phyloP scores from a whole-genome alignment of 2,329 filamentous ascomycete genomes.

The Arthrobotrys musiformis region DNA sequence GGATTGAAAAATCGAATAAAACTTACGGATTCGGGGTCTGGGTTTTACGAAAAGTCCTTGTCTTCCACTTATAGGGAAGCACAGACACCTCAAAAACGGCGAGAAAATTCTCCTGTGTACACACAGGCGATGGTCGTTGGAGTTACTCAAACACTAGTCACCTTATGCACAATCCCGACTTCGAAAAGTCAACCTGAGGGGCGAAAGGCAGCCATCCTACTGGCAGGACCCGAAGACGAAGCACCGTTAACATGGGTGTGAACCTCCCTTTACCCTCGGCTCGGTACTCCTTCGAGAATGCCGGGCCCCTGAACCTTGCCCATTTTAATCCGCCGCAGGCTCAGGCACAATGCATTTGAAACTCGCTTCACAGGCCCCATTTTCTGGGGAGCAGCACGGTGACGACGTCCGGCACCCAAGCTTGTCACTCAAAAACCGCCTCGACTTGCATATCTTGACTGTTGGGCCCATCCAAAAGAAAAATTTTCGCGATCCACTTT shows the following conservation, averaged over 20 bases:
- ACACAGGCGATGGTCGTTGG: constrained; percentile 19
- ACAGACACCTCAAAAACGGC: constrained; percentile 16
- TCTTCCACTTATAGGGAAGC: constrained; percentile 33
- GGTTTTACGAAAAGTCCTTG: not conserved
- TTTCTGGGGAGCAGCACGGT: constrained; percentile 35
- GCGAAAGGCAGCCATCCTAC: constrained; percentile 39
- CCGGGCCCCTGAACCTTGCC: constrained; percentile 39
- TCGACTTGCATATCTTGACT: constrained; percentile 3
- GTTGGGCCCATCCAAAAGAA: not conserved
- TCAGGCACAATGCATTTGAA: constrained; percentile 51
- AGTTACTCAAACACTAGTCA: constrained; percentile 42
- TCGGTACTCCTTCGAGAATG: constrained; percentile 13
- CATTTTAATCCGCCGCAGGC: constrained; percentile 11
- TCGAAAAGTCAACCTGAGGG: not conserved
- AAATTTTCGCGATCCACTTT: constrained; percentile 6
- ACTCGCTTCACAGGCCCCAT: constrained; percentile 41
- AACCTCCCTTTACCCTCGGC: constrained; percentile 37
- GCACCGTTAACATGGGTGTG: constrained; percentile 8
- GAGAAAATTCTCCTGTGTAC: constrained; percentile 21
- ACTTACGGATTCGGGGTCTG: not conserved
- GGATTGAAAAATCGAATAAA: not conserved
- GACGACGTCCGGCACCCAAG: constrained; percentile 1
- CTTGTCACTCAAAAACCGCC: constrained; percentile 8
- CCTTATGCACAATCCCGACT: not conserved
- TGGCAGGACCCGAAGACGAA: constrained; percentile 21